Conservation (phyloP, 176 grass and related monocot genomes). For the Carex parvula region DNA sequence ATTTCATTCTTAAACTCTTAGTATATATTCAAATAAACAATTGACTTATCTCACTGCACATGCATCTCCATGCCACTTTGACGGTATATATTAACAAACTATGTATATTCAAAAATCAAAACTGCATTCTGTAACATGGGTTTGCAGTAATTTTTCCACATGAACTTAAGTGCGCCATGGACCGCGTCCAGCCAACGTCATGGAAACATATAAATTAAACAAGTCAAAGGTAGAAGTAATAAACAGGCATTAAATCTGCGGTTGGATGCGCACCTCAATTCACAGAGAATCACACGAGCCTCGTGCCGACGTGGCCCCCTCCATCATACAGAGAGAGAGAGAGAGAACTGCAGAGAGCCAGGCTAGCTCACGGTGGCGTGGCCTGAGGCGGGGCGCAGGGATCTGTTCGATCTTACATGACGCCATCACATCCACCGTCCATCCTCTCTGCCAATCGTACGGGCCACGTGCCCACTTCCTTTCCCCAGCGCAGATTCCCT, state of each 20-base stretch:
- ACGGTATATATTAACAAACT: too few species aligned
- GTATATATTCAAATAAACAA: too few species aligned
- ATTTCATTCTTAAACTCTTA: too few species aligned
- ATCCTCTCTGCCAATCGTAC: slow-evolving; percentile 8
- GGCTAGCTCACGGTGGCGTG: slow-evolving; percentile 14
- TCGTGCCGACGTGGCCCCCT: slow-evolving; percentile 16
- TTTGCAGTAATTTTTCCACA: background rate
- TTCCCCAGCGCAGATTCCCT: background rate
- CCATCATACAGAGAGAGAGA: background rate
- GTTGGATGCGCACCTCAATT: background rate
- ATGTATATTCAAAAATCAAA: too few species aligned
- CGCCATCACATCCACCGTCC: slow-evolving; percentile 24
- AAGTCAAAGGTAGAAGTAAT: background rate
- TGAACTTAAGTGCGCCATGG: background rate
- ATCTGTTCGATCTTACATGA: slow-evolving; percentile 16
- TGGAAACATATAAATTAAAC: background rate
- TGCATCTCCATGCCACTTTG: too few species aligned
- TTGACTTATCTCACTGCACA: too few species aligned
- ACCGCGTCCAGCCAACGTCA: background rate
- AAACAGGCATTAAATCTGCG: background rate
- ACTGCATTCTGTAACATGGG: background rate
- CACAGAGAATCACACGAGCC: slow-evolving; percentile 11
- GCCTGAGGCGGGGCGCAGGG: slow-evolving; percentile 3
- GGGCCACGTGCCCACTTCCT: background rate
- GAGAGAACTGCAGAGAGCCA: background rate